phyloP scores from a whole-genome alignment of 2,329 filamentous ascomycete genomes.

The Aaosphaeria pasadenensis region DNA sequence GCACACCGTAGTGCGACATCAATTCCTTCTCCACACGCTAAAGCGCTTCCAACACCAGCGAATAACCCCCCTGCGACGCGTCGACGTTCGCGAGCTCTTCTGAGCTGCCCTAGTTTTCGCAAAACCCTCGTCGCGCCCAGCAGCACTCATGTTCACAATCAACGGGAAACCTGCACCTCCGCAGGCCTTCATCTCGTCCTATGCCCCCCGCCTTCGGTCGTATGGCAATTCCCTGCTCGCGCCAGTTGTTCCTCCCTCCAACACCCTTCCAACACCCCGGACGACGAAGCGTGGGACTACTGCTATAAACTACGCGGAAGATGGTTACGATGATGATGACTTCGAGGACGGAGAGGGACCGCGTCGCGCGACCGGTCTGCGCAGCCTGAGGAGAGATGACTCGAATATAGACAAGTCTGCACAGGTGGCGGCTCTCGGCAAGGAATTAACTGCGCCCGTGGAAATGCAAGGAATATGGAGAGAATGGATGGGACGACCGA shows the following conservation, averaged over 20 bases:
- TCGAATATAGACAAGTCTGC: constrained; percentile 61
- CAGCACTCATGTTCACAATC: constrained; percentile 39
- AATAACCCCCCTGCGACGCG: constrained; percentile 19
- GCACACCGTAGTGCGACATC: too few species aligned
- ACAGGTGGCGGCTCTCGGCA: constrained; percentile 73
- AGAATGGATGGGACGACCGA: constrained; percentile 86
- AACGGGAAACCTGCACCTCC: constrained; percentile 54
- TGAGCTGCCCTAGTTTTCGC: constrained; percentile 25
- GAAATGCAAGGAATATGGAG: constrained; percentile 88
- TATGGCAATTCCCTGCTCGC: constrained; percentile 91
- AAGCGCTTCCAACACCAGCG: background rate
- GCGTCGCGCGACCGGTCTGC: constrained; percentile 71
- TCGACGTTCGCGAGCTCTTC: constrained; percentile 25
- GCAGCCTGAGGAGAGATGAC: constrained; percentile 73
- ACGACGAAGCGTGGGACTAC: constrained; percentile 97
- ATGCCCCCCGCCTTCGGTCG: constrained; percentile 82
- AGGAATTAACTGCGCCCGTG: constrained; percentile 75
- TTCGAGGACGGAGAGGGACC: constrained; percentile 73
- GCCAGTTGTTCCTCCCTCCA: constrained; percentile 71
- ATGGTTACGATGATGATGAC: constrained; percentile 84
- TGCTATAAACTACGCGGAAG: constrained; percentile 96
- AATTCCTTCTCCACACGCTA: background rate
- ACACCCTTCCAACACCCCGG: constrained; percentile 66
- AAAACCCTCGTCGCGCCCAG: constrained; percentile 16
- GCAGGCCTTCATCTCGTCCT: constrained; percentile 86